Evolutionary conservation across 768 basidiomycete genomes (phyloP), one percentile per base, ranked within the genome.

Genomic region (Kwoniella dejecticola): DNA sequence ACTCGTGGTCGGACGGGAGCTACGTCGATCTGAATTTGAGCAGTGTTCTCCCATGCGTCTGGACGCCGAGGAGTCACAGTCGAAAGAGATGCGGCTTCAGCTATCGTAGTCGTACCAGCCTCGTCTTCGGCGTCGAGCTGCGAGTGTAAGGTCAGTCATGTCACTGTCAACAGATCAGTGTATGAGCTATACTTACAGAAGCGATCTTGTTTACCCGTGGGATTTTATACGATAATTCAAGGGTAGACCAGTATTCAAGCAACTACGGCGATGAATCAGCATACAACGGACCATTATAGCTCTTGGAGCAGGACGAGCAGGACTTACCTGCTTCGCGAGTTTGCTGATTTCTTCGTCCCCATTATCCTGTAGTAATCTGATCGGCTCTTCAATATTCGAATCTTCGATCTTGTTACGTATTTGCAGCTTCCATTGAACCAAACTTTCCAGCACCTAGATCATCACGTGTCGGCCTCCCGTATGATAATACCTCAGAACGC

Each of bases 391-490:
- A 52, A 93, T 85, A 67, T 85, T 85, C 17, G 86, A 85, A 65
- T 93, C 91, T 60, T 93, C 89, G 27, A 98, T 87, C 79, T 97
- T 97, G 81, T 96, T 97, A 56, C 89, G 84, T 42, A 87, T 86
- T 50, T 89, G 81, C 33, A 96, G 80, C 0, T 90, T 90, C 93
- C 93, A 98, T 23, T 68, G 68, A 4, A 52, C 53, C 64, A 82
- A 70, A 31, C 74, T 69, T 55, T 77, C 74, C 23, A 83, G 68
- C 11, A 77, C 79, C 81, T 82, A 63, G 30, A n/a, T 27, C 23
- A 56, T 29, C 19, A 13, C 24, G n/a, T n/a, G n/a, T n/a, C n/a
- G n/a, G n/a, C n/a, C n/a, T n/a, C n/a, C n/a, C n/a, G n/a, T n/a
- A n/a, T n/a, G n/a, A n/a, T n/a, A n/a, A n/a, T n/a, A n/a, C n/a